Evolutionary conservation across 225 moss, liverwort and hornwort genomes (phyloP).

Genomic region (Physcomitrium patens): DNA sequence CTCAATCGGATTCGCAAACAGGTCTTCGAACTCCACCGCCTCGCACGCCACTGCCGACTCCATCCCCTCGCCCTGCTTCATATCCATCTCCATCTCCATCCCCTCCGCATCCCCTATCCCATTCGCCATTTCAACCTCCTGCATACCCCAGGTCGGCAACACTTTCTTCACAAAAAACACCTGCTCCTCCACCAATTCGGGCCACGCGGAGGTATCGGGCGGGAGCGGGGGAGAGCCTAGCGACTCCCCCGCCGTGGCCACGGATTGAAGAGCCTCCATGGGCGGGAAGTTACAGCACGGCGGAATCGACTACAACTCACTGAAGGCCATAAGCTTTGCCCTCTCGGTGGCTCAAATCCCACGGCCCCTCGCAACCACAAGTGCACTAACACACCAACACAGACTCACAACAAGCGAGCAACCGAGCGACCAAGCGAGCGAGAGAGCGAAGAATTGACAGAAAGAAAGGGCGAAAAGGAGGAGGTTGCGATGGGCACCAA

Average conservation of each 20-base stretch:
- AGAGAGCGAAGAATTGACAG: no score
- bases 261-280: constrained; percentile 17
- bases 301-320: background rate
- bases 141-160: constrained; percentile 25
- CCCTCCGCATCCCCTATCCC: constrained; percentile 15
- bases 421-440: no score
- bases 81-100: background rate
- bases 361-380: background rate
- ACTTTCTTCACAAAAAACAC: constrained; percentile 24
- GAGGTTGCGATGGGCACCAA: no score
- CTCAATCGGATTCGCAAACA: constrained; percentile 46
- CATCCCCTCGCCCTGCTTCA: constrained; percentile 1
- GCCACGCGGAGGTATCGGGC: background rate
- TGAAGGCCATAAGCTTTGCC: constrained; percentile 3
- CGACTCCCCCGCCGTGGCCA: background rate
- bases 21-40: constrained; percentile 47
- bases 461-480: no score
- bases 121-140: constrained; percentile 14
- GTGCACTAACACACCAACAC: no score
- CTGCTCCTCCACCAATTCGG: constrained; percentile 18
- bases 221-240: background rate
- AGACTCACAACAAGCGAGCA: no score
- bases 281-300: background rate
- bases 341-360: background rate
- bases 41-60: constrained; percentile 33